Percentiles rank a stretch among this genome's conserved stretches.
phyloP scores from a whole-genome alignment of 1,284 basidiomycete genomes.

The Cutaneotrichosporon spelunceum region DNA sequence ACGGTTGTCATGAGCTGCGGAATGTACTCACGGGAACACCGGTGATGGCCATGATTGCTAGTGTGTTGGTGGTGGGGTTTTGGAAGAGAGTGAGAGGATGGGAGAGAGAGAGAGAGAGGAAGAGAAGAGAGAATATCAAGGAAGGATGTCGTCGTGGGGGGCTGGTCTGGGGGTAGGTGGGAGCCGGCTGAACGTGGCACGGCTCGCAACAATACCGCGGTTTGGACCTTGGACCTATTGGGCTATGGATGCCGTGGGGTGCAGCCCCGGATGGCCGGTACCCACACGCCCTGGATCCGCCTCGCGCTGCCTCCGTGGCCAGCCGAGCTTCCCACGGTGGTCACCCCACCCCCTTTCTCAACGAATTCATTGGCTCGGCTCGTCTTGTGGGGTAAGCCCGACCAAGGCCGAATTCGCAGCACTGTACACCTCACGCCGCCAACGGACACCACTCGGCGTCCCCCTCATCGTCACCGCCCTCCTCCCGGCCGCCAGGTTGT shows the following conservation, averaged over 20 bases:
- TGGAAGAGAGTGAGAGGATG: constrained; percentile 1
- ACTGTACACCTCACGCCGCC: too few relatives aligned
- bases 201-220: too few relatives aligned
- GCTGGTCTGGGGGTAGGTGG: background rate
- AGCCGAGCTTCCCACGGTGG: constrained; percentile 7
- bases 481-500: background rate
- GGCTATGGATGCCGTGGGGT: too few relatives aligned
- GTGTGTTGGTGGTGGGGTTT: constrained; percentile 2
- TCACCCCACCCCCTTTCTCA: background rate
- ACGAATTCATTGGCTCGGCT: background rate
- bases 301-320: background rate
- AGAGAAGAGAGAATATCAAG: background rate
- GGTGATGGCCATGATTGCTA: constrained; percentile 9
- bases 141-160: background rate
- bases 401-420: constrained; percentile 9
- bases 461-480: background rate
- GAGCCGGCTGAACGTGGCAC: background rate
- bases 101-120: constrained; percentile 3
- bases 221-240: too few relatives aligned
- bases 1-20: background rate
- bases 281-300: background rate
- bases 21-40: constrained; percentile 10
- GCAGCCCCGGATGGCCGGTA: too few relatives aligned
- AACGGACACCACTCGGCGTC: background rate
- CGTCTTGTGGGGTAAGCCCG: constrained; percentile 12